A percentile compares a stretch with the other conserved stretches of the same genome.
These are phyloP conservation scores for Brassica rapa DNA, from an alignment of 345 rosid species.

Conservation along the genomic window DNA sequence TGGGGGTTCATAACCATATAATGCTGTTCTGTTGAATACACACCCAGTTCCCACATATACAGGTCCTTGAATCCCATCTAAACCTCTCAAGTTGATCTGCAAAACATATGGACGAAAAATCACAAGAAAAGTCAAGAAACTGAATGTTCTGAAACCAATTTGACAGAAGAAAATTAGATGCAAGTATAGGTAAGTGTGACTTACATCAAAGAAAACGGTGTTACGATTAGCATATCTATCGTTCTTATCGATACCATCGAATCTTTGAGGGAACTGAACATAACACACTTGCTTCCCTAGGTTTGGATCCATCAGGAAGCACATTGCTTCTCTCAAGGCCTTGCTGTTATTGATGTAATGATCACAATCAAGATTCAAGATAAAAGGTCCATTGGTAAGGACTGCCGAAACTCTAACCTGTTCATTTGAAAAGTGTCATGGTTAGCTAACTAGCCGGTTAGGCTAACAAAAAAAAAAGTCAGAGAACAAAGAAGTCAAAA, in stretches of 20 bases:
- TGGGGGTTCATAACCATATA: conserved; percentile 97
- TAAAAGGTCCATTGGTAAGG: conserved; percentile 91
- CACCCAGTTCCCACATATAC: conserved; percentile 99
- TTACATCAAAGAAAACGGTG: conserved; percentile 92
- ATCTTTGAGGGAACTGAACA: conserved; percentile 96
- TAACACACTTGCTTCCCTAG: conserved; percentile 90
- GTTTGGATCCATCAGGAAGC: conserved; percentile 94
- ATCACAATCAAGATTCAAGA: conserved; percentile 98
- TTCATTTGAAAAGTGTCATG: conserved; percentile 7
- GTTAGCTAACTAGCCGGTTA: conserved; percentile 19
- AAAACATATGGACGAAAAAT: conserved; percentile 22
- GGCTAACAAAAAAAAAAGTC: neutral
- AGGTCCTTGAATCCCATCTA: conserved; percentile 99
- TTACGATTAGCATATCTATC: conserved; percentile 93
- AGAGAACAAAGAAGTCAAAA: conserved; percentile 6
- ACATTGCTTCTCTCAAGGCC: conserved; percentile 94
- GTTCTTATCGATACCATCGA: conserved; percentile 87
- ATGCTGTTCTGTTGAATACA: conserved; percentile 93
- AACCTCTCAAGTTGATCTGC: conserved; percentile 94
- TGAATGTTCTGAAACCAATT: neutral
- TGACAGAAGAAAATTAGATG: neutral
- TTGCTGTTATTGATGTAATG: conserved; percentile 94
- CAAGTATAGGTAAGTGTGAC: conserved; percentile 30
- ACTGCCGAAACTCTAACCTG: conserved; percentile 98
- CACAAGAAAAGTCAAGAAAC: conserved; percentile 19